Evolutionary conservation across 441 rosid species (phyloP).

Genomic region (Gossypium gossypioides): DNA sequence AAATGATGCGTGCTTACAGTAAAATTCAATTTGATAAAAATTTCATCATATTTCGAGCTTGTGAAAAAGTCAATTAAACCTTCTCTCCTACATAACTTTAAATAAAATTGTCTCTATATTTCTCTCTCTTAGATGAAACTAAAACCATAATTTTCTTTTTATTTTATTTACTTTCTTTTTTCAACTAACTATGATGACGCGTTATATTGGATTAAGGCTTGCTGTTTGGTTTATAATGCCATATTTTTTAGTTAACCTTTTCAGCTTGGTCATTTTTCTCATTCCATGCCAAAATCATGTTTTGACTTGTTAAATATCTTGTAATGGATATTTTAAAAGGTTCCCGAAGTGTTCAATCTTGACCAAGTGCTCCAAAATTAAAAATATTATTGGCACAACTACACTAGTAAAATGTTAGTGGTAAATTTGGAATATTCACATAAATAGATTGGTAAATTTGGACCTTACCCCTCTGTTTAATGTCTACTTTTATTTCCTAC

Average conservation of each 20-base stretch:
- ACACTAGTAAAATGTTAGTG: neutral
- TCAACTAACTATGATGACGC: neutral
- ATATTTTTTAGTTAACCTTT: neutral
- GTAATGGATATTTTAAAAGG: neutral
- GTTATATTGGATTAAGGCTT: neutral
- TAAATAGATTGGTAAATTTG: neutral
- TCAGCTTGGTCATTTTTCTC: neutral
- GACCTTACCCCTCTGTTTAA: neutral
- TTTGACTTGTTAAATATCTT: neutral
- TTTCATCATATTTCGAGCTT: neutral
- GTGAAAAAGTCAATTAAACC: neutral
- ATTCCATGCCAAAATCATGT: neutral
- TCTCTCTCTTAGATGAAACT: neutral
- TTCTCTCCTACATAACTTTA: neutral
- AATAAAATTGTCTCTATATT: neutral
- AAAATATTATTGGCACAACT: neutral
- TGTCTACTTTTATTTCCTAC: neutral
- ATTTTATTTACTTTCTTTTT: neutral
- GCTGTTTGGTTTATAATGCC: neutral
- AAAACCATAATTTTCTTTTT: neutral
- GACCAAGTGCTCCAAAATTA: neutral
- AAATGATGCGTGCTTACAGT: neutral
- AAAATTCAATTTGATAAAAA: neutral
- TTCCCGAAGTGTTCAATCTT: neutral
- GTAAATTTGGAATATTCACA: neutral